Percentiles rank a stretch among this genome's conserved stretches.
phyloP scores from a whole-genome alignment of 164 flowering plant species.

The Pachysandra terminalis region DNA sequence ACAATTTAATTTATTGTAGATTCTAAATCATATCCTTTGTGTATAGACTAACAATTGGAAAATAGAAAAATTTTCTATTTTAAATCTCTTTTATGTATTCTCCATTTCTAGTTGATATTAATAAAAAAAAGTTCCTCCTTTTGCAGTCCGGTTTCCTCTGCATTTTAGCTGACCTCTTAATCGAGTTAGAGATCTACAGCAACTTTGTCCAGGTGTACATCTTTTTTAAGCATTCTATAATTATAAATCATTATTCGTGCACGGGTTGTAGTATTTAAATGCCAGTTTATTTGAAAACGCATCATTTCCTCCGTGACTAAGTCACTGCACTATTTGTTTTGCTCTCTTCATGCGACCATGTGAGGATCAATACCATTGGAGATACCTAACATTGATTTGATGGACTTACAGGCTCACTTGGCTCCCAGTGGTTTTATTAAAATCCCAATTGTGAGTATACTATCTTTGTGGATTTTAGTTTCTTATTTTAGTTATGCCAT shows the following conservation, averaged over 20 bases:
- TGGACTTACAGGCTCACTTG: constrained; percentile 67
- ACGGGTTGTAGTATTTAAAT: not conserved
- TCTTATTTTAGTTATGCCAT: not conserved
- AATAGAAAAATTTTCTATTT: too few species aligned
- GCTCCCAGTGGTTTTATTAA: constrained; percentile 95
- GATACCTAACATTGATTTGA: constrained; percentile 2
- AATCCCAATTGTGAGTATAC: constrained; percentile 72
- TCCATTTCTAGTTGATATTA: not conserved
- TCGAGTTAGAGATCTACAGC: constrained; percentile 65
- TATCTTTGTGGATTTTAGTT: not conserved
- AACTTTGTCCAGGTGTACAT: constrained; percentile 68
- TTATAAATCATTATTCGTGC: not conserved
- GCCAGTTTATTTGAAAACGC: not conserved
- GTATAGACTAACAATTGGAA: not conserved
- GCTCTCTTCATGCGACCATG: not conserved
- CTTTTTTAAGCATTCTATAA: constrained; percentile 3
- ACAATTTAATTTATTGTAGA: too few species aligned
- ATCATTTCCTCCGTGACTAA: not conserved
- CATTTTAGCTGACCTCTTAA: constrained; percentile 52
- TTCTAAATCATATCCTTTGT: not conserved
- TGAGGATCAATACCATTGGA: constrained; percentile 8
- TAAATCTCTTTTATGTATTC: too few species aligned
- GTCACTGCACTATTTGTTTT: not conserved
- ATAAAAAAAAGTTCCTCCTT: constrained; percentile 13
- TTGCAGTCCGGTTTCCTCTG: constrained; percentile 71